Evolutionary conservation across 2,329 filamentous ascomycete species (phyloP).

Genomic region (Calycina herbarum): DNA sequence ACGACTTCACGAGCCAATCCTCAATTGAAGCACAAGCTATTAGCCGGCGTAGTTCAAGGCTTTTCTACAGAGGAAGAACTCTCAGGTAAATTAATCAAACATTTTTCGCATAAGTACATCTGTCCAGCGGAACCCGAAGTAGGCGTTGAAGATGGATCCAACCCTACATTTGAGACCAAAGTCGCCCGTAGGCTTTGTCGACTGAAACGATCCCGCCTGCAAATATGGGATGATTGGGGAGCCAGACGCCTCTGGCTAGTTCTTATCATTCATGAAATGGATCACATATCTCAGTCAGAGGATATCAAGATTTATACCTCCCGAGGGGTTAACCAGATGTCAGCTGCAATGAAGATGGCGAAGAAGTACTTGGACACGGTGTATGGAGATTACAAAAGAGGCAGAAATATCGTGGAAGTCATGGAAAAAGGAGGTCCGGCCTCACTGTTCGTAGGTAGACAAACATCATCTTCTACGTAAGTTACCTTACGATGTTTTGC

Average conservation of each 20-base stretch:
- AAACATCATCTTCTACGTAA: neutral
- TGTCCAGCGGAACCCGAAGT: neutral
- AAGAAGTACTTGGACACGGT: neutral
- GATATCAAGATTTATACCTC: neutral
- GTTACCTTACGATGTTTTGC: neutral
- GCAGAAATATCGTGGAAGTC: constrained; percentile 9
- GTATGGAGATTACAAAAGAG: neutral
- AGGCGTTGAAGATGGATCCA: neutral
- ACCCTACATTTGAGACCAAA: neutral
- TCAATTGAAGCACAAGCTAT: no score
- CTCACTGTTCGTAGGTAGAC: neutral
- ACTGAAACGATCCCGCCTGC: neutral
- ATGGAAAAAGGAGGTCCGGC: constrained; percentile 10
- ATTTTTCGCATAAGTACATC: neutral
- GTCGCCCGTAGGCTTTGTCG: neutral
- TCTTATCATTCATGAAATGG: constrained; percentile 9
- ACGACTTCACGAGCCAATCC: no score
- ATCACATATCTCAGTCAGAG: constrained; percentile 10
- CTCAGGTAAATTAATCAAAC: neutral
- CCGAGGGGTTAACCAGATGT: neutral
- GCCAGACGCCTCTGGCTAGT: constrained; percentile 6
- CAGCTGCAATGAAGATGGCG: neutral
- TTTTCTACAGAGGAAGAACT: constrained; percentile 14
- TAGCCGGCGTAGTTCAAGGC: no score
- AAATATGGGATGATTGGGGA: constrained; percentile 7